These are phyloP conservation scores for Geranium incanum DNA, from an alignment of 441 rosid species.

Conservation along the genomic window DNA sequence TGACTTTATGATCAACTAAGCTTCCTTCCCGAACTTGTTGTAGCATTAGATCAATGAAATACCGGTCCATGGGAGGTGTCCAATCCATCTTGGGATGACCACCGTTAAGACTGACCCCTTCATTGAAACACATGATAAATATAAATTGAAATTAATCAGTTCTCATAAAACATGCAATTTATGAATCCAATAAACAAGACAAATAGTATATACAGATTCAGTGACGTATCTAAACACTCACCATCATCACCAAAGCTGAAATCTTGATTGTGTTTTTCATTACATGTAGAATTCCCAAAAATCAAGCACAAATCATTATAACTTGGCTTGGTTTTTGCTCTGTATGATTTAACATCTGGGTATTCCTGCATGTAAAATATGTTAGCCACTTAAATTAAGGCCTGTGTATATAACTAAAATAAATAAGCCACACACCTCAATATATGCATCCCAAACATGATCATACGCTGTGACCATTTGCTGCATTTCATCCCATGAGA, in stretches of 20 bases:
- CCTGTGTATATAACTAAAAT: conserved; percentile 11
- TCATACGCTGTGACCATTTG: conserved; percentile 35
- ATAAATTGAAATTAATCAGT: not conserved
- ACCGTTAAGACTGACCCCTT: conserved; percentile 27
- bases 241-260: conserved; percentile 27
- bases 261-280: conserved; percentile 22
- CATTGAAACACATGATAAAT: conserved; percentile 16
- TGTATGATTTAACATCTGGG: conserved; percentile 31
- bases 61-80: conserved; percentile 67
- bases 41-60: conserved; percentile 66
- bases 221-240: conserved; percentile 17
- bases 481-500: conserved; percentile 36
- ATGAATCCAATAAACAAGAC: not conserved
- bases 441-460: conserved; percentile 40
- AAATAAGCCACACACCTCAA: conserved; percentile 34
- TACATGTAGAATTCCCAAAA: conserved; percentile 34
- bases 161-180: not conserved
- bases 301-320: conserved; percentile 46
- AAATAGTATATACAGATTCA: not conserved
- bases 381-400: conserved; percentile 21
- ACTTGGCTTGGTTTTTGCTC: conserved; percentile 28
- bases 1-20: conserved; percentile 44
- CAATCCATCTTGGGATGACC: conserved; percentile 50
- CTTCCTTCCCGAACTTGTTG: conserved; percentile 71
- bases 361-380: conserved; percentile 35